A percentile compares a stretch with the other conserved stretches of the same genome.
These are phyloP conservation scores for Psophocarpus tetragonolobus DNA, from an alignment of 306 rosid genomes.

Conservation along the genomic window DNA sequence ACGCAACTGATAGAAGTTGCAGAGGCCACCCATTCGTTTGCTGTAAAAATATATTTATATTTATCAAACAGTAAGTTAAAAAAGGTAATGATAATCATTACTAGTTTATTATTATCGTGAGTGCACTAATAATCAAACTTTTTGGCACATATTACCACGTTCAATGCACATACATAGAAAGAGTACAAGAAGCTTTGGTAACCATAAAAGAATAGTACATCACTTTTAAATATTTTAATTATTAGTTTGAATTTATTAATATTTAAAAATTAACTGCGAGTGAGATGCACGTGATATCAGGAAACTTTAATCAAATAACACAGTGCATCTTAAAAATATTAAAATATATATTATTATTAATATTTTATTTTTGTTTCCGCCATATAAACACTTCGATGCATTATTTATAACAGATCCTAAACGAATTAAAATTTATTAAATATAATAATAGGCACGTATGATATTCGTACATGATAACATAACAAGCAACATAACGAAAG, in stretches of 20 bases:
- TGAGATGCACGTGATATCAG: not conserved
- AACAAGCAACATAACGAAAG: not conserved
- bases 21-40: conserved; percentile 80
- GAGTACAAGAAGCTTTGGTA: conserved; percentile 10
- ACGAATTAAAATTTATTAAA: conserved; percentile 7
- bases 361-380: not conserved
- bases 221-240: not conserved
- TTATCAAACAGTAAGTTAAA: conserved; percentile 15
- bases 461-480: conserved; percentile 11
- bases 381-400: not conserved
- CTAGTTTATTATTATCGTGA: not conserved
- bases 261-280: not conserved
- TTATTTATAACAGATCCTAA: not conserved
- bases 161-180: conserved; percentile 44
- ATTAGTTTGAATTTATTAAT: not conserved
- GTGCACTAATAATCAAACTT: conserved; percentile 27
- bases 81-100: conserved; percentile 19
- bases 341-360: not conserved
- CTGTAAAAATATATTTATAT: conserved; percentile 47
- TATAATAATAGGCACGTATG: conserved; percentile 6
- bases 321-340: not conserved
- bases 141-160: conserved; percentile 33
- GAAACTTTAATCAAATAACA: not conserved
- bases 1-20: conserved; percentile 91
- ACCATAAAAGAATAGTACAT: not conserved